These are phyloP conservation scores for Nannizziopsis arthrosporioides DNA, from an alignment of 2,329 filamentous ascomycete genomes.

Conservation along the genomic window DNA sequence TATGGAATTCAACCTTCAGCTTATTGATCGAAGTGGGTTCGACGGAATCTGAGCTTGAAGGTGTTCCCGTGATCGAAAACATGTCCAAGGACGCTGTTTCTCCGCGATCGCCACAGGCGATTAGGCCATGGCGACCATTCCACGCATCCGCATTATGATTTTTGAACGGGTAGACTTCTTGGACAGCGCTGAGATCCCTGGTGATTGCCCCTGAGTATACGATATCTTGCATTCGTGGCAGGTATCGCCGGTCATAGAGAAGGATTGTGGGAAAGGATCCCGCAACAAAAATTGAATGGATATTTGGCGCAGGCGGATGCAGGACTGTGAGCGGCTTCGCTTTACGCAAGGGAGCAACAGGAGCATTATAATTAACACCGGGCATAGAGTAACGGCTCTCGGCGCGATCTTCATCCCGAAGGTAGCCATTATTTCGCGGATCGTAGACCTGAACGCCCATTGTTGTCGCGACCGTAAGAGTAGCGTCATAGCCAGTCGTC, in stretches of 20 bases:
- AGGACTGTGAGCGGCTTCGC: conserved; percentile 73
- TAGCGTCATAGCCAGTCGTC: conserved; percentile 48
- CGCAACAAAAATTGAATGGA: conserved; percentile 75
- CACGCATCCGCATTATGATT: conserved; percentile 27
- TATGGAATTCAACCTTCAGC: conserved; percentile 52
- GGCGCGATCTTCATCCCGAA: background rate
- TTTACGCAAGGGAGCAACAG: conserved; percentile 62
- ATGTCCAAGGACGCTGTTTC: conserved; percentile 80
- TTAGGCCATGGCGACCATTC: conserved; percentile 52
- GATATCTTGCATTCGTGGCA: conserved; percentile 63
- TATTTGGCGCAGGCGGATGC: conserved; percentile 54
- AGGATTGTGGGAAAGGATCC: conserved; percentile 82
- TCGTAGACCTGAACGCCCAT: conserved; percentile 75
- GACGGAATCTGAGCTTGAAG: background rate
- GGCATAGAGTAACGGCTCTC: background rate
- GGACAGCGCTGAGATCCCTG: conserved; percentile 58
- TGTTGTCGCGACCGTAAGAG: conserved; percentile 74
- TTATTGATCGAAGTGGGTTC: background rate
- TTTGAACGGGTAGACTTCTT: conserved; percentile 44
- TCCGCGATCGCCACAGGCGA: conserved; percentile 83
- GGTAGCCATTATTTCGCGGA: conserved; percentile 37
- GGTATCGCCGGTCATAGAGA: conserved; percentile 77
- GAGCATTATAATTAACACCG: conserved; percentile 21
- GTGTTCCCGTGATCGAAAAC: conserved; percentile 40
- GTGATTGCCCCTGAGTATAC: conserved; percentile 75